Base-by-base conservation (phyloP, 2,329 filamentous ascomycete species). In the Blastomyces emzantsi region DNA sequence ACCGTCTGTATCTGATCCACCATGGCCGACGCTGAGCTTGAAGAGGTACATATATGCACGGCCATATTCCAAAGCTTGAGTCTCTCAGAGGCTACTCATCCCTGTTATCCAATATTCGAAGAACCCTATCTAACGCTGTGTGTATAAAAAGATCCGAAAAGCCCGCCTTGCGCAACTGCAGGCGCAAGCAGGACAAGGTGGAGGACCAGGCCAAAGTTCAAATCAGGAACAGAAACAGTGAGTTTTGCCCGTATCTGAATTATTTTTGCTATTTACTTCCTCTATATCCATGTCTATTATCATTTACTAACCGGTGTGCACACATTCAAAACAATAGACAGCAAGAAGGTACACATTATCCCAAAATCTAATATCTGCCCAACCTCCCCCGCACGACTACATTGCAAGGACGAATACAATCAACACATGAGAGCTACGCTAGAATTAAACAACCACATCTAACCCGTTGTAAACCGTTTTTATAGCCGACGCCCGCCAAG, bases 121-220 rank as follows among this genome's bases (percentile, higher is more conserved):
- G 33, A 9, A 7, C 7, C 36, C 39, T 5, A 17, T 30, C 56
- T 63, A 45, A 58, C 3, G 28, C 15, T 59, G 13, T 11, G 28
- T 52, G 28, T 22, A 55, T 58, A 15, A 9, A 56, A 72, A 96
- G 89, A 97, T 97, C 74, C 84, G 93, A 74, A 89, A 90, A 77
- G 93, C 93, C 72, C 91, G 94, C 67, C 87, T 97, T 62, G 90
- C 93, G 77, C 92, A 99, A 80, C 88, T 97, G 69, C 94, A 95
- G 77, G 84, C 92, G 70, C 82, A 85, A 72, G 81, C 89, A 77
- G 79, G 83, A 67, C 81, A 80, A 65, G 82, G 81, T 64, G 78
- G 77, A 65, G 78, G 78, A 64, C 75, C 79, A 60, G 78, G 78
- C 64, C 80, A 81, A 62, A 79, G 80, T 30, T 33, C 61, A 2